These are phyloP conservation scores for Cyberlindnera maclurae DNA, from an alignment of 805 yeast species.

Conservation along the genomic window DNA sequence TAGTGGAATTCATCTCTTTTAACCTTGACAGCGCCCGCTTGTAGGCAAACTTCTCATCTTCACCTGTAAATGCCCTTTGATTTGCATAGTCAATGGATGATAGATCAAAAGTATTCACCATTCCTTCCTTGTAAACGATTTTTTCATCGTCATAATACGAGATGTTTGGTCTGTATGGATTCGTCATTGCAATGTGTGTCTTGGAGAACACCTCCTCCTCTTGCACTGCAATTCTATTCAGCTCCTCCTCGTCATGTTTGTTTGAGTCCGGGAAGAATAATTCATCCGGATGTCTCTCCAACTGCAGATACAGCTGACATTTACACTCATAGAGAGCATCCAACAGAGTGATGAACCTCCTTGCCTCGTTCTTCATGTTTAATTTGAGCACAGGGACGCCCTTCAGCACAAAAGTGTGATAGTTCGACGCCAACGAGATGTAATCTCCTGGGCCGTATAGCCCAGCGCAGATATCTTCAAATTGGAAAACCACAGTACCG, in stretches of 20 bases:
- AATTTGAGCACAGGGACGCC: slow-evolving; percentile 53
- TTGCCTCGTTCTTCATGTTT: slow-evolving; percentile 57
- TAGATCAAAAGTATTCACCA: slow-evolving; percentile 16
- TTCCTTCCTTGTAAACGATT: slow-evolving; percentile 23
- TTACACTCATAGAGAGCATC: slow-evolving; percentile 67
- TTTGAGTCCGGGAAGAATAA: slow-evolving; percentile 67
- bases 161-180: slow-evolving; percentile 66
- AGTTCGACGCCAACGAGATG: slow-evolving; percentile 57
- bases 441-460: slow-evolving; percentile 62
- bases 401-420: slow-evolving; percentile 49
- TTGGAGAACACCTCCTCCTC: slow-evolving; percentile 66
- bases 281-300: slow-evolving; percentile 42
- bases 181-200: slow-evolving; percentile 49
- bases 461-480: slow-evolving; percentile 47
- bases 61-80: slow-evolving; percentile 59
- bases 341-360: slow-evolving; percentile 56
- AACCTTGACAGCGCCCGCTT: slow-evolving; percentile 64
- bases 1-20: slow-evolving; percentile 46
- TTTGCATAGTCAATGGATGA: slow-evolving; percentile 34
- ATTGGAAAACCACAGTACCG: slow-evolving; percentile 43
- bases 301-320: slow-evolving; percentile 49
- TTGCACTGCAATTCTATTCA: slow-evolving; percentile 39
- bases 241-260: slow-evolving; percentile 22
- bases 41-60: slow-evolving; percentile 69
- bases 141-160: slow-evolving; percentile 50